Conservation (phyloP, 495 filamentous ascomycete species). For the Aspergillus nidulans region DNA sequence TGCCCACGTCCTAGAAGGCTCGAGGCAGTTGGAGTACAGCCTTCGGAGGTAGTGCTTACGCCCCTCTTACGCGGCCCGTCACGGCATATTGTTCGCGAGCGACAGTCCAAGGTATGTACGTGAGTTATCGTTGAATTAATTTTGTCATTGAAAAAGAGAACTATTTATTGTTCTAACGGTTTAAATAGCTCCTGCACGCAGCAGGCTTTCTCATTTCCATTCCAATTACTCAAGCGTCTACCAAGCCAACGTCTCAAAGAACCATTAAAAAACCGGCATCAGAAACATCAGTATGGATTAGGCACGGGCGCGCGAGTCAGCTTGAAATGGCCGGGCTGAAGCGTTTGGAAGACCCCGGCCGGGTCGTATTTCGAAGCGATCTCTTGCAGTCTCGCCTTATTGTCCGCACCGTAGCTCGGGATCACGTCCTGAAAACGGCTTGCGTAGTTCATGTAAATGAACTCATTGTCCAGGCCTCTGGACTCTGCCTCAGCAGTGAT, state of each 20-base stretch:
- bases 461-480: constrained; percentile 43
- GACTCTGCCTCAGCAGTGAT: constrained; percentile 33
- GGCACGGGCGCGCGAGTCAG: not conserved
- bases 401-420: constrained; percentile 4
- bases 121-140: no score
- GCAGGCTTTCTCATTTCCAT: no score
- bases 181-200: no score
- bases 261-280: not conserved
- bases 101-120: no score
- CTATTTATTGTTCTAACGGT: no score
- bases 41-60: no score
- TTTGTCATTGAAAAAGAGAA: no score
- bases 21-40: no score
- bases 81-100: no score
- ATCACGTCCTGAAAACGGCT: constrained; percentile 11
- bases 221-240: not conserved
- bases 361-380: constrained; percentile 6
- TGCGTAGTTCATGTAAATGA: constrained; percentile 52
- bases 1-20: no score
- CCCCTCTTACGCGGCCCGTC: no score
- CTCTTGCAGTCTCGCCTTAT: constrained; percentile 7
- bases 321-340: constrained; percentile 12
- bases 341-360: constrained; percentile 6
- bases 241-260: not conserved
- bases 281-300: not conserved